These are phyloP conservation scores for Fusarium citri DNA, from an alignment of 2,329 filamentous ascomycete species.

Conservation along the genomic window DNA sequence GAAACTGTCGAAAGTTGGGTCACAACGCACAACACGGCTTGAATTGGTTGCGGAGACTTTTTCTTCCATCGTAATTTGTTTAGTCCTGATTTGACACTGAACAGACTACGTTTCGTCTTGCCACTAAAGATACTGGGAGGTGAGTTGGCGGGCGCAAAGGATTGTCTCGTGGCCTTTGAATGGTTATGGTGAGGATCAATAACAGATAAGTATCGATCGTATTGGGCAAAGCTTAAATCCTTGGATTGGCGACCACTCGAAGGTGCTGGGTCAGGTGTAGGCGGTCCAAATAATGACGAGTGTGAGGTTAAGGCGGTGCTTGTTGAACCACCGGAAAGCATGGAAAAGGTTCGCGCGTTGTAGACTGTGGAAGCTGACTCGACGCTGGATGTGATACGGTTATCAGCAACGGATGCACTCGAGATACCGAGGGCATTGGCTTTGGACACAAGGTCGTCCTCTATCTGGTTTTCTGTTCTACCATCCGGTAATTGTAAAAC, in stretches of 20 bases:
- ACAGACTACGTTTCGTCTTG: slow-evolving; percentile 59
- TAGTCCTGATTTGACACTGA: slow-evolving; percentile 59
- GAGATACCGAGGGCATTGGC: slow-evolving; percentile 53
- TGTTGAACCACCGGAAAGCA: slow-evolving; percentile 56
- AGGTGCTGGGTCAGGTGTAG: slow-evolving; percentile 43
- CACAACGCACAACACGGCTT: slow-evolving; percentile 48
- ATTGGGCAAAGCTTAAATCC: slow-evolving; percentile 61
- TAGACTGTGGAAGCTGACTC: slow-evolving; percentile 58
- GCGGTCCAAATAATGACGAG: slow-evolving; percentile 54
- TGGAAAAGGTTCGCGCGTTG: slow-evolving; percentile 60
- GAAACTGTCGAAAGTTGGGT: slow-evolving; percentile 7
- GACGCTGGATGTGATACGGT: slow-evolving; percentile 54
- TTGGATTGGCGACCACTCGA: slow-evolving; percentile 48
- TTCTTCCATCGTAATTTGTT: slow-evolving; percentile 57
- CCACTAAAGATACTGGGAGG: slow-evolving; percentile 59
- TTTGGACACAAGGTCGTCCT: slow-evolving; percentile 52
- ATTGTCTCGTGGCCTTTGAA: slow-evolving; percentile 54
- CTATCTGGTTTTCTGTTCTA: slow-evolving; percentile 55
- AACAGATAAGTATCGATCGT: slow-evolving; percentile 63
- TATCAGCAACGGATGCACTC: slow-evolving; percentile 47
- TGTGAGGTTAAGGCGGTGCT: slow-evolving; percentile 57
- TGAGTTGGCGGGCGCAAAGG: slow-evolving; percentile 47
- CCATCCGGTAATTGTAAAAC: slow-evolving; percentile 53
- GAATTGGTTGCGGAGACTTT: slow-evolving; percentile 49
- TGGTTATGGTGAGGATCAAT: slow-evolving; percentile 58